phyloP scores from a whole-genome alignment of 805 yeast species.

The Wickerhamiella kurtzmanii region DNA sequence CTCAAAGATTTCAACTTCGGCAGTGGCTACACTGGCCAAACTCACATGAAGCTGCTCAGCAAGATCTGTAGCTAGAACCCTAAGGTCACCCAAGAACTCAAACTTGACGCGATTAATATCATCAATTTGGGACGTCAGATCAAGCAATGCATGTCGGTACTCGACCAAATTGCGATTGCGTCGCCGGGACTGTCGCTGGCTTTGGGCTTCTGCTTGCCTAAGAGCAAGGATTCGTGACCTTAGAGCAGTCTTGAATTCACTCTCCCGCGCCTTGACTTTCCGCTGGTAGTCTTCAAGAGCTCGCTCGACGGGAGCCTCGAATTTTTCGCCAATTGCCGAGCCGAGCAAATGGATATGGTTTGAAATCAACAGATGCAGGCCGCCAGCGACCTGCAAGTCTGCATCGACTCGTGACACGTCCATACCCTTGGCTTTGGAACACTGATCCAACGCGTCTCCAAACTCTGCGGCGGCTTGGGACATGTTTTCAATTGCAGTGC shows the following conservation, averaged over 20 bases:
- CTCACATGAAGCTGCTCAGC: slow-evolving; percentile 39
- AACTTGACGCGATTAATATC: slow-evolving; percentile 65
- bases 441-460: slow-evolving; percentile 54
- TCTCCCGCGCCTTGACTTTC: slow-evolving; percentile 37
- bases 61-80: slow-evolving; percentile 48
- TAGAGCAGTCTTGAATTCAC: slow-evolving; percentile 39
- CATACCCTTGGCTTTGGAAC: slow-evolving; percentile 45
- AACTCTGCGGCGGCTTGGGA: slow-evolving; percentile 55
- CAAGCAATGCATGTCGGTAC: slow-evolving; percentile 53
- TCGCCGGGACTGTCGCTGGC: slow-evolving; percentile 42
- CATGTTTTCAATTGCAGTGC: slow-evolving; percentile 34
- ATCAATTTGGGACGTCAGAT: slow-evolving; percentile 61
- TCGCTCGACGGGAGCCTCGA: slow-evolving; percentile 39
- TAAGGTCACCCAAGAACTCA: slow-evolving; percentile 56
- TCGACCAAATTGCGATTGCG: slow-evolving; percentile 52
- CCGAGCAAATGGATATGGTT: slow-evolving; percentile 66
- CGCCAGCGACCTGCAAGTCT: slow-evolving; percentile 59
- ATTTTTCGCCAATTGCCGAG: slow-evolving; percentile 38
- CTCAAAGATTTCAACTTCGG: slow-evolving; percentile 70
- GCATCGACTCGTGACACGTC: slow-evolving; percentile 30
- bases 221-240: slow-evolving; percentile 39
- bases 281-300: slow-evolving; percentile 34
- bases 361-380: slow-evolving; percentile 60
- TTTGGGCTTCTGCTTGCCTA: slow-evolving; percentile 47
- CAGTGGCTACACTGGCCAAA: slow-evolving; percentile 54